Evolutionary conservation across 2,329 filamentous ascomycete genomes (phyloP), one percentile per base, ranked within the genome.

Genomic region (Lizonia empirigonia): DNA sequence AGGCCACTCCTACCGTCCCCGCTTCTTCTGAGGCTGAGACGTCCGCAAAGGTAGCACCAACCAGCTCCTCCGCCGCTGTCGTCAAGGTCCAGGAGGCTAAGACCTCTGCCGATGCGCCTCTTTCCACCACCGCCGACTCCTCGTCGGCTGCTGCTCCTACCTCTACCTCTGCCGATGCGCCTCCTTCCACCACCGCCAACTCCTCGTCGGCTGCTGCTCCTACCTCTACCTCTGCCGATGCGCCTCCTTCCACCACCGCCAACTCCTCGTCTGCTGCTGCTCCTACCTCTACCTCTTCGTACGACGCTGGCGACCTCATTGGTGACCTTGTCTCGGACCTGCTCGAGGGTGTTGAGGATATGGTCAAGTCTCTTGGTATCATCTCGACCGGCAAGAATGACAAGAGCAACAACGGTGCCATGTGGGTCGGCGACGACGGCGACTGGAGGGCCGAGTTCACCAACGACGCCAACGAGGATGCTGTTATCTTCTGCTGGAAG

Each of bases 401-500:
- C 50, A 58, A 69, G 55, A 47, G 32, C 39, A 49, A 58, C 56
- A 67, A 67, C 52, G 68, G 64, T 24, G 60, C 42, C 27, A 69
- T 71, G 49, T 75, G 72, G 73, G 53, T 74, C 18, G 72, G 73
- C 20, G 46, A 50, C 12, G 69, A 71, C 51, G 61, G 70, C 46
- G 45, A 56, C 15, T 74, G 68, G 67, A 68, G 62, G 49, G 65
- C 64, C 42, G 66, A 69, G 41, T 71, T 74, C 64, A 67, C 46
- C 62, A 76, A 76, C 68, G 55, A 63, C 41, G 62, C 57, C 37
- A 56, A 53, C 33, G 54, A 70, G 34, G 61, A 69, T 39, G 50
- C 68, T 30, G 60, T 72, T 39, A 55, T 74, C 44, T 68, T 69
- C 54, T 70, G 72, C 67, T 76, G 74, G 74, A 62, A 63, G 42